Evolutionary conservation across 352 stramenopile genomes (phyloP), one percentile per base, ranked within the genome.

Genomic region (Phytophthora litchii): DNA sequence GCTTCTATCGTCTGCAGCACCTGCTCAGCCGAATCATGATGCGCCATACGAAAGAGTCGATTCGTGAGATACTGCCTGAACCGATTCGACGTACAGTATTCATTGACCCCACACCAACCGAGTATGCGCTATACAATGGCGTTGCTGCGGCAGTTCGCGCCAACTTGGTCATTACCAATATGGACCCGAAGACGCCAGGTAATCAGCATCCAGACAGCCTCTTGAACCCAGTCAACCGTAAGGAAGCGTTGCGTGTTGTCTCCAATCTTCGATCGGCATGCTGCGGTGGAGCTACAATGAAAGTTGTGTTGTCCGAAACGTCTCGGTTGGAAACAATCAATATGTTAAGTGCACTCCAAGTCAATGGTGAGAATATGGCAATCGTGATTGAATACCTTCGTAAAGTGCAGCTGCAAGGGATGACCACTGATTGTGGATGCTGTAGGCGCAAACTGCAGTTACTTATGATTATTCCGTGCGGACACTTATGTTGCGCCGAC

Each of bases 21-120:
- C 51, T 98, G 12, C 62, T 98, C 6, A 91, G 83, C 29, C 77
- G 88, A 31, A 86, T 98, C 16, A 98, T 98, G 96, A 83, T 98
- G 36, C 80, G 96, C 2, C 96, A 99, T 58, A 98, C 93, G 3
- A 98, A 98, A 58, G 60, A 79, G 5, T 96, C 96, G 13, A 87
- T 99, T 20, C 60, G 52, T 7, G 63, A 72, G 10, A 78, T 88
- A n/a, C 68, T 91, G 4, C 78, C 80, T 0, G 50, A 83, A 38
- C 78, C 79, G 7, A 76, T 82, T 17, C 77, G 71, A 48, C 64
- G 49, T 21, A 73, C 55, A 2, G 78, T 89, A 27, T 64, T 83
- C 9, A 74, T 95, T 50, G 70, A 90, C 67, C 79, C 85, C 5
- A 89, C 78, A 7, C 80, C 81, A 25, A 75, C 41, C 3, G 83